Evolutionary conservation across 169 alveolate genomes (phyloP), one percentile per base, ranked within the genome.

Genomic region (Plasmodium cynomolgi): DNA sequence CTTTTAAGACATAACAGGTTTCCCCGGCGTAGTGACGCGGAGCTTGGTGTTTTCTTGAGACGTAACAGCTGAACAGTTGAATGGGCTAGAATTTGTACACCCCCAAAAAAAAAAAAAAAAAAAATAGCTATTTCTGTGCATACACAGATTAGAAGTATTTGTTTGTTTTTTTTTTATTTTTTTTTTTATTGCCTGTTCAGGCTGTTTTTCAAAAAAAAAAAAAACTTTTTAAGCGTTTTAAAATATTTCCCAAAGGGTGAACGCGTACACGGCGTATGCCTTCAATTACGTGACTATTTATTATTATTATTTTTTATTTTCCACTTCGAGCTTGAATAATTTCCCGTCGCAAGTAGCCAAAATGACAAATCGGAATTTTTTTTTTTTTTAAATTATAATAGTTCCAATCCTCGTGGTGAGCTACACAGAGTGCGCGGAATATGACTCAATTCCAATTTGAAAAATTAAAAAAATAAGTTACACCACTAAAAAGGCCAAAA

Each of bases 71-170:
- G 37, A 23, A 68, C 39, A 9, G 31, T 68, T 68, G 77, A 29
- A 68, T 26, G 15, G n/a, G 31, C 31, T 68, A 7, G n/a, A 68
- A 68, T 68, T 68, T 68, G 77, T 29, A 68, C 77, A 68, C 77
- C 37, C 41, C 41, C 31, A 29, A 68, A 68, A 17, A 23, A 68
- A n/a, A 68, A 68, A 23, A 68, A 62, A 62, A 68, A 68, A 68
- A 68, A 68, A 68, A 68, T 29, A 68, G 77, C 77, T 68, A 68
- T 68, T 68, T 68, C 77, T 68, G 77, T 68, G 77, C 41, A 23
- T 9, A 26, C 37, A 68, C 41, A 20, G 77, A 68, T 29, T 29
- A 9, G 77, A 26, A 23, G 77, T 26, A 58, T 62, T 2, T 56
- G 5, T 56, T 7, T 56, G 0, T 2, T 62, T 20, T 62, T 20